Base-by-base conservation (phyloP, 1,139 yeast species). In the Lipomyces yarrowii region DNA sequence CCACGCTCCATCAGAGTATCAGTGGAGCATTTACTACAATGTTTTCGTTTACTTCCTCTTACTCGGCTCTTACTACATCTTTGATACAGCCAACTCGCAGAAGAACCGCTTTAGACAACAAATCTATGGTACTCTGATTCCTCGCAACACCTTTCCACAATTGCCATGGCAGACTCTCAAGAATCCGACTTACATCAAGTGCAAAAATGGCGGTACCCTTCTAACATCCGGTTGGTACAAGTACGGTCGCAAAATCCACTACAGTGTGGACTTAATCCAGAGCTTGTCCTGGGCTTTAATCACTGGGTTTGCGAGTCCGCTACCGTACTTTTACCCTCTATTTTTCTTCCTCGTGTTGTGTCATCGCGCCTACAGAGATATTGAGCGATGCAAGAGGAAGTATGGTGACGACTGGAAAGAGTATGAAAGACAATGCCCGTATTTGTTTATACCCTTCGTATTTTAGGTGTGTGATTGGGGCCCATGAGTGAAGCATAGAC, bases 311-410 rank as follows among this genome's bases (percentile, higher is more conserved):
- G 83, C 82, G 55, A 90, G 97, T 4, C 91, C 94, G 61, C 86
- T 94, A 82, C 97, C 98, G 58, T 94, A 97, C 94, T 94, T 94
- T 80, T 94, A 90, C 86, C 98, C 99, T 1, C 80, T 83, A 51
- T 94, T 94, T 82, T 94, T 92, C 85, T 85, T 92, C 70, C 81
- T 88, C 73, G 97, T 92, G 70, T 86, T 94, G 77, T 79, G 89
- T 62, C 99, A 94, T 79, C 88, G 99, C 79, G 92, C 96, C 52
- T 77, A 81, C 71, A 88, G 99, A 80, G 99, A 94, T 80, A 85
- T 87, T 71, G 84, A 86, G 72, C 91, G 94, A 79, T 91, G 98
- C 78, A 84, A 83, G 72, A 84, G 80, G 77, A 94, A 94, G 81
- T 94, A 94, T 75, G 98, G 98, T 59, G 88, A 86, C 62, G 99